Evolutionary conservation across 768 basidiomycete genomes (phyloP), one percentile per base, ranked within the genome.

Genomic region (Amanita exitialis): DNA sequence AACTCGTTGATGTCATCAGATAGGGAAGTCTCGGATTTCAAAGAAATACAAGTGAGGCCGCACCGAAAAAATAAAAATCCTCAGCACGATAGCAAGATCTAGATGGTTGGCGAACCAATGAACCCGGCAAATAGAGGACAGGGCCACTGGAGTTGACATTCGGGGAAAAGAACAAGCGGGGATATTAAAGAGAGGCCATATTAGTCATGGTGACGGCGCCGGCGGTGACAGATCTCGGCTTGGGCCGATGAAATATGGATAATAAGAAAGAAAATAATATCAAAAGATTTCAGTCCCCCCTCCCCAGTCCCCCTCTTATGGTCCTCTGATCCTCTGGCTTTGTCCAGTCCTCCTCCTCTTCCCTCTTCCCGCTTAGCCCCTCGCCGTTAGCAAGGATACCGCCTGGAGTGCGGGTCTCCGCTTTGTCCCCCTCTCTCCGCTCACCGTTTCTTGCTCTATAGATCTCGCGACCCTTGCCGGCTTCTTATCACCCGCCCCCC

Each of bases 381-480:
- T 66, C 64, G 66, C 69, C 69, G 64, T n/a, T 55, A 49, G 51
- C 69, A 74, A 76, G 73, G 69, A 74, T 67, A 68, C 64, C 73
- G 74, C 74, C 63, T 74, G 74, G 68, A 62, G 72, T 74, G 53
- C 34, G 68, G 64, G 30, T 32, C 32, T 23, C 32, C 45, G 55
- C 52, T 36, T 54, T 44, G 9, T 47, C 37, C 38, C 53, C 46
- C 30, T 51, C 60, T 25, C 59, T 20, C 53, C 57, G 44, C 64
- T 64, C 0, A 25, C 45, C 44, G 39, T 23, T 20, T 63, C 48
- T 47, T 37, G 54, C 47, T 32, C 36, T 41, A 12, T 61, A 88
- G 83, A 79, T 78, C 88, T 90, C 87, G 87, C 87, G 87, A 90
- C 88, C 88, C 89, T 90, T 90, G 82, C 76, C 85, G 86, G 84